Evolutionary conservation across 768 basidiomycete species (phyloP).

Genomic region (Russula virescens): DNA sequence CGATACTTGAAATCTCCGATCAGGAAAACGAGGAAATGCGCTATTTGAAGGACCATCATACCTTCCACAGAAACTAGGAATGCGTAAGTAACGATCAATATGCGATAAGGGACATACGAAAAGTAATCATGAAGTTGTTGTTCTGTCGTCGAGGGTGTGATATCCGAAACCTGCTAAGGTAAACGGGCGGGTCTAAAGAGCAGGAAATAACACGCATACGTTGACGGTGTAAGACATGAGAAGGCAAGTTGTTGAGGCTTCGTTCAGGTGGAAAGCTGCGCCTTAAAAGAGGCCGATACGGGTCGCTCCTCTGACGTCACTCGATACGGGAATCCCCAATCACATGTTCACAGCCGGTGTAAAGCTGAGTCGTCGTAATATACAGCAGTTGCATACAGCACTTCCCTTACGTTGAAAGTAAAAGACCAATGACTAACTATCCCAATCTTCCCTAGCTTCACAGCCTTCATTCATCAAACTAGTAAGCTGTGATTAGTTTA

Average conservation of each 20-base stretch:
- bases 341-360: neutral
- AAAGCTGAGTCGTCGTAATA: too few relatives aligned
- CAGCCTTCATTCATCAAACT: slow-evolving; percentile 9
- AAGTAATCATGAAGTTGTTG: slow-evolving; percentile 74
- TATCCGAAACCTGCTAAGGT: slow-evolving; percentile 55
- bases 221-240: slow-evolving; percentile 16
- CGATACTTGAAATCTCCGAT: slow-evolving; percentile 46
- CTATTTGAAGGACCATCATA: slow-evolving; percentile 30
- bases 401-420: too few relatives aligned
- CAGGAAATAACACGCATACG: neutral
- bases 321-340: neutral
- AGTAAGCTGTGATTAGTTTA: neutral
- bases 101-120: slow-evolving; percentile 44
- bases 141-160: slow-evolving; percentile 61
- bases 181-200: neutral
- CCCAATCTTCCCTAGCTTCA: too few relatives aligned
- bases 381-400: too few relatives aligned
- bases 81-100: neutral
- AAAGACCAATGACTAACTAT: too few relatives aligned
- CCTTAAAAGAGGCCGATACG: too few relatives aligned
- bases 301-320: slow-evolving; percentile 1
- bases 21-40: neutral
- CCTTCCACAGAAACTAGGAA: slow-evolving; percentile 80
- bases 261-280: neutral
- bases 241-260: too few relatives aligned